Percentiles rank a stretch among this genome's conserved stretches.
phyloP scores from a whole-genome alignment of 176 grass and related monocot genomes.

The Puya raimondii region DNA sequence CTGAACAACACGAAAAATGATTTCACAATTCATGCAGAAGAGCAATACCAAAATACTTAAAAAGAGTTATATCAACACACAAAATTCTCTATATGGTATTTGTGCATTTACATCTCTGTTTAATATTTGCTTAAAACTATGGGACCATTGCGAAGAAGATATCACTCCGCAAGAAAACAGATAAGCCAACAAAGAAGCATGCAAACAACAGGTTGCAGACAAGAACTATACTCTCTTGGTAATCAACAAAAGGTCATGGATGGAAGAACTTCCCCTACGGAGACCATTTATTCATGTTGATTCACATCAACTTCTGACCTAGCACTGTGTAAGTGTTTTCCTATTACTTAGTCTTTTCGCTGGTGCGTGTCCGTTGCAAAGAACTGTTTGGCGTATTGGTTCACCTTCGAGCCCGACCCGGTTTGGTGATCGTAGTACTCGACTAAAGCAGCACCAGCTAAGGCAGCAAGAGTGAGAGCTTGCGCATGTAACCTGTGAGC shows the following conservation, averaged over 20 bases:
- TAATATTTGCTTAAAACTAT: too few species aligned
- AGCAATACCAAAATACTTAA: too few species aligned
- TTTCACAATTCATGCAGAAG: too few species aligned
- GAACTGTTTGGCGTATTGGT: slow-evolving; percentile 61
- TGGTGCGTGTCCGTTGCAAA: slow-evolving; percentile 16
- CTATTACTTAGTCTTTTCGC: slow-evolving; percentile 35
- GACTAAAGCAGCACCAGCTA: slow-evolving; percentile 65
- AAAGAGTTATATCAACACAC: too few species aligned
- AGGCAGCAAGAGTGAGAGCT: slow-evolving; percentile 77
- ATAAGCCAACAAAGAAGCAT: neutral
- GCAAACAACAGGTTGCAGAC: neutral
- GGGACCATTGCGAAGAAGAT: too few species aligned
- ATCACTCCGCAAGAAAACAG: too few species aligned
- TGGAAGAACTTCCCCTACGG: neutral
- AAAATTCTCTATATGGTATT: too few species aligned
- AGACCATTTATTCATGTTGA: neutral
- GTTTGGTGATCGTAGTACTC: slow-evolving; percentile 81
- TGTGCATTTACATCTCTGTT: too few species aligned
- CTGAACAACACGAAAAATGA: too few species aligned
- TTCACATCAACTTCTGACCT: neutral
- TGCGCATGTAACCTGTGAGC: slow-evolving; percentile 75
- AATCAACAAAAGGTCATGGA: neutral
- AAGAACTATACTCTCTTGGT: neutral
- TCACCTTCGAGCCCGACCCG: slow-evolving; percentile 53
- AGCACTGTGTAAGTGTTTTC: neutral